Evolutionary conservation across 2,329 filamentous ascomycete genomes (phyloP).

Genomic region (Exophiala calicioides): DNA sequence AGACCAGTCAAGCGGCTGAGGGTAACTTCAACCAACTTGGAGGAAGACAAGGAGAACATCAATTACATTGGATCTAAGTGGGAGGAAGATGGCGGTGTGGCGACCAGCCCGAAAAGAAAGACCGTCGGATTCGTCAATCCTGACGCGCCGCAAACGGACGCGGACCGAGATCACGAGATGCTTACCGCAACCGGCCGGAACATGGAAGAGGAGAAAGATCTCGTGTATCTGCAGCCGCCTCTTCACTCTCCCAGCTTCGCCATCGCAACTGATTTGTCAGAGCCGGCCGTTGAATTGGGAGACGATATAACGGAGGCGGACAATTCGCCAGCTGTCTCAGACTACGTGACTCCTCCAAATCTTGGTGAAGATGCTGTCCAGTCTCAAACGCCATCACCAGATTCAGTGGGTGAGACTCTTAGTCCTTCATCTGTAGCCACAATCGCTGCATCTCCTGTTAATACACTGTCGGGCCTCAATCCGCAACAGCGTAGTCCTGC

Average conservation of each 20-base stretch:
- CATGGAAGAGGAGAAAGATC: not conserved
- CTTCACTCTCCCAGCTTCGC: too few relatives aligned
- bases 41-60: slow-evolving; percentile 28
- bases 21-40: slow-evolving; percentile 8
- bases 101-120: slow-evolving; percentile 23
- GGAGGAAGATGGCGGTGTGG: slow-evolving; percentile 17
- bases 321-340: slow-evolving; percentile 7
- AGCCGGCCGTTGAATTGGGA: not conserved
- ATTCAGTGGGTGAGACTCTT: not conserved
- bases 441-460: too few relatives aligned
- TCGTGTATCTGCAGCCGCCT: too few relatives aligned
- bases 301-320: not conserved
- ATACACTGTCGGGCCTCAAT: too few relatives aligned
- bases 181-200: not conserved
- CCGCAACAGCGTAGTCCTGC: too few relatives aligned
- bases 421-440: not conserved
- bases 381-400: not conserved
- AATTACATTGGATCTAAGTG: slow-evolving; percentile 20
- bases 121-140: slow-evolving; percentile 4
- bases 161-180: slow-evolving; percentile 4
- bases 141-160: not conserved
- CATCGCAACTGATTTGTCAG: not conserved
- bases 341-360: not conserved
- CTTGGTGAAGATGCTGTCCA: not conserved
- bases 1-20: slow-evolving; percentile 28